Evolutionary conservation across 2,329 filamentous ascomycete species (phyloP).

Genomic region (Trichophaea hybrida): DNA sequence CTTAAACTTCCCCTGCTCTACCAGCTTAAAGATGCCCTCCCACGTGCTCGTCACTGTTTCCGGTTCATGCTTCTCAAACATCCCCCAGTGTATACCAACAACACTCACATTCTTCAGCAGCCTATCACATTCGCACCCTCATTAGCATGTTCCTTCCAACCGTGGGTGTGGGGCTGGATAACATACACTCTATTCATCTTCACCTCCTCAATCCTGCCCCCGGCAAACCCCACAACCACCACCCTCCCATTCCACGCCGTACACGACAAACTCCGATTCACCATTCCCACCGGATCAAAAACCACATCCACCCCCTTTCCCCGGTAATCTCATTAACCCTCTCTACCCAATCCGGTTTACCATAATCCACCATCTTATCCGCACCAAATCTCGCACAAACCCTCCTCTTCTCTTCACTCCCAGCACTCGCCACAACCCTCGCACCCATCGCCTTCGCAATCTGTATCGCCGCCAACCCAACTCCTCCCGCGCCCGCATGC

Average conservation of each 20-base stretch:
- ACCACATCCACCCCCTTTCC: slow-evolving; percentile 73
- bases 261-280: slow-evolving; percentile 79
- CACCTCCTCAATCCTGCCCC: slow-evolving; percentile 75
- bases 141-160: neutral
- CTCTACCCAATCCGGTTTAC: slow-evolving; percentile 44
- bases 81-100: slow-evolving; percentile 84
- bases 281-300: slow-evolving; percentile 83
- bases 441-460: slow-evolving; percentile 86
- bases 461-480: slow-evolving; percentile 82
- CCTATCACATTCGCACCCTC: neutral
- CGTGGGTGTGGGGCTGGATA: neutral
- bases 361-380: slow-evolving; percentile 70
- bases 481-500: slow-evolving; percentile 83
- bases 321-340: slow-evolving; percentile 66
- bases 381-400: slow-evolving; percentile 71
- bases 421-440: slow-evolving; percentile 83
- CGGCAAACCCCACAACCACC: slow-evolving; percentile 78
- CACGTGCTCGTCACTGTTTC: slow-evolving; percentile 60
- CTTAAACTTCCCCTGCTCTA: slow-evolving; percentile 61
- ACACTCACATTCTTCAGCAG: slow-evolving; percentile 68
- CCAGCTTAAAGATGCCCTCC: slow-evolving; percentile 65
- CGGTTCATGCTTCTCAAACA: slow-evolving; percentile 59
- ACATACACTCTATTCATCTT: slow-evolving; percentile 82
- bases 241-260: slow-evolving; percentile 85
- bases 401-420: slow-evolving; percentile 61